Percentiles rank a stretch among this genome's conserved stretches.
These are phyloP conservation scores for Mycena alexandri DNA, from an alignment of 768 basidiomycete species.

Conservation along the genomic window DNA sequence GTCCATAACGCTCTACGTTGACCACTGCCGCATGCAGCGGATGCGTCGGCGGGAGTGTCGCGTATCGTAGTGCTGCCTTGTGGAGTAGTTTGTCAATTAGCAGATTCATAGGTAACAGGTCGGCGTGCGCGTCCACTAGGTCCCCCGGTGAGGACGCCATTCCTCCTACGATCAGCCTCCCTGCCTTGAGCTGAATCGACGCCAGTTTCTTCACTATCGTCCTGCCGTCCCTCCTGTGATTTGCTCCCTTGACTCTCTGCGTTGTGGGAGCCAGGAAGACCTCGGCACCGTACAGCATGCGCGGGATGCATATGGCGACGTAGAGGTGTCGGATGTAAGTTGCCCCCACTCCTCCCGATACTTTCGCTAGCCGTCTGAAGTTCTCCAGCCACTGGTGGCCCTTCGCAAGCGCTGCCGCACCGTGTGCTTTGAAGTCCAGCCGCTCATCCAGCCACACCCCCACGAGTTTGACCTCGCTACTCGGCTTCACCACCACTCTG, in stretches of 20 bases:
- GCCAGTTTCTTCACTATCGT: not conserved
- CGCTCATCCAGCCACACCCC: constrained; percentile 6
- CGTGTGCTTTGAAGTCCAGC: constrained; percentile 28
- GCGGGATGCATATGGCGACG: constrained; percentile 26
- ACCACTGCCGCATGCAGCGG: no score
- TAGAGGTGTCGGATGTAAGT: not conserved
- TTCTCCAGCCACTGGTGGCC: constrained; percentile 18
- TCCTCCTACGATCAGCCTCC: not conserved
- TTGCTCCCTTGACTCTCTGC: not conserved
- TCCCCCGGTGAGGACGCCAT: constrained; percentile 25
- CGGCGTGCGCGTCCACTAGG: constrained; percentile 39
- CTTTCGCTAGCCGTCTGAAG: not conserved
- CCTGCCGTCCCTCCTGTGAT: not conserved
- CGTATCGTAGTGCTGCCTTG: constrained; percentile 35
- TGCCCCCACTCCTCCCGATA: not conserved
- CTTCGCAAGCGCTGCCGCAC: constrained; percentile 10
- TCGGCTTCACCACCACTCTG: not conserved
- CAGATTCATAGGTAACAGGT: constrained; percentile 39
- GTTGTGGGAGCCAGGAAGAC: constrained; percentile 25
- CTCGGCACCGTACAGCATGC: constrained; percentile 45
- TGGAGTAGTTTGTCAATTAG: constrained; percentile 31
- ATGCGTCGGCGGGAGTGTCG: constrained; percentile 33
- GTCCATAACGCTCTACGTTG: no score
- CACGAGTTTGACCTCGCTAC: constrained; percentile 2
- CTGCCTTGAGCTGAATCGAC: not conserved